phyloP scores from a whole-genome alignment of 129 eudicot genomes.

The Centaurea solstitialis region DNA sequence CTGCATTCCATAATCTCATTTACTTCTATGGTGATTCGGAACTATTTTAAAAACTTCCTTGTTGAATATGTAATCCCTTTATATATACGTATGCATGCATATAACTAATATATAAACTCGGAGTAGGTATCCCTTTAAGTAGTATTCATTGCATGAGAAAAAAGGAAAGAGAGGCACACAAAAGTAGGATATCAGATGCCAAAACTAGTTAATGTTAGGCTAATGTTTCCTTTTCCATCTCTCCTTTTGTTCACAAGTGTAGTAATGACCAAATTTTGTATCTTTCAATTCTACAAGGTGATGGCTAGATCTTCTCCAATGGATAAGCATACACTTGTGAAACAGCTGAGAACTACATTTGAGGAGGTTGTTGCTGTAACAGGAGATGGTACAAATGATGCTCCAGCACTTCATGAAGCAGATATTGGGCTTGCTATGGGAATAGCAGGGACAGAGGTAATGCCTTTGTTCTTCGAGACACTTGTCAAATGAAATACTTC shows the following conservation, averaged over 20 bases:
- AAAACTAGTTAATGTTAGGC: background rate
- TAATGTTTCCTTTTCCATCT: background rate
- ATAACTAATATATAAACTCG: background rate
- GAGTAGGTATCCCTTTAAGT: background rate
- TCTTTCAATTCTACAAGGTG: slow-evolving; percentile 46
- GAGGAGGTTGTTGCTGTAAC: slow-evolving; percentile 96
- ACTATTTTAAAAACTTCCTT: too few species aligned
- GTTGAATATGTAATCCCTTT: too few species aligned
- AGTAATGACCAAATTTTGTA: background rate
- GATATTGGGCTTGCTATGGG: slow-evolving; percentile 99
- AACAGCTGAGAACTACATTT: slow-evolving; percentile 71
- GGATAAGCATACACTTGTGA: slow-evolving; percentile 94
- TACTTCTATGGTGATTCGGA: slow-evolving; percentile 3
- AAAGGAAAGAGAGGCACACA: too few species aligned
- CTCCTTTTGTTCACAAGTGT: background rate
- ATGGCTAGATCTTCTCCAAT: slow-evolving; percentile 98
- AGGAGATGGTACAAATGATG: slow-evolving; percentile 98
- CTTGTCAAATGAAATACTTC: background rate
- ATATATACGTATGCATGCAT: too few species aligned
- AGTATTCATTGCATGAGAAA: background rate
- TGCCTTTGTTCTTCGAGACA: background rate
- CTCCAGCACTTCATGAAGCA: slow-evolving; percentile 99
- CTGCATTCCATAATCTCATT: background rate
- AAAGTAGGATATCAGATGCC: background rate
- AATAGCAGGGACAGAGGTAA: slow-evolving; percentile 95